phyloP scores from a whole-genome alignment of 2,329 filamentous ascomycete genomes.

The Neopestalotiopsis sp. region DNA sequence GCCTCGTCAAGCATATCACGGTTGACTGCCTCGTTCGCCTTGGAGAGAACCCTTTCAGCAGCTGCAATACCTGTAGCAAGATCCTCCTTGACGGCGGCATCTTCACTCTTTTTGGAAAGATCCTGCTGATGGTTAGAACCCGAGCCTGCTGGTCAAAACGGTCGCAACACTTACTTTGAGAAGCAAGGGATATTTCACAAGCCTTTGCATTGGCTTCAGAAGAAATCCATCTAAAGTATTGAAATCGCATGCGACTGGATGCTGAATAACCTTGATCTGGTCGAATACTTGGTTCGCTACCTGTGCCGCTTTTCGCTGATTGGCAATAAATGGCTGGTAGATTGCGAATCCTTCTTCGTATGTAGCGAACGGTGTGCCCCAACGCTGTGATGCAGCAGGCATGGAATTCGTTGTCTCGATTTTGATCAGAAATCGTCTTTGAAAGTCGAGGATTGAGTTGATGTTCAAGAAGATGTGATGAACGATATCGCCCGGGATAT shows the following conservation, averaged over 20 bases:
- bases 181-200: constrained; percentile 92
- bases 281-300: constrained; percentile 86
- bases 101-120: constrained; percentile 78
- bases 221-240: constrained; percentile 91
- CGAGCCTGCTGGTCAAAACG: background rate
- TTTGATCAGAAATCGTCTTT: constrained; percentile 91
- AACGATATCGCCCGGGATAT: constrained; percentile 86
- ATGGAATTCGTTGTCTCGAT: constrained; percentile 94
- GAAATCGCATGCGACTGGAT: constrained; percentile 82
- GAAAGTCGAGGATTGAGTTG: constrained; percentile 92
- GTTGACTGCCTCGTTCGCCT: constrained; percentile 90
- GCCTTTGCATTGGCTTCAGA: constrained; percentile 92
- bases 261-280: constrained; percentile 78
- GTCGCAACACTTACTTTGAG: constrained; percentile 66
- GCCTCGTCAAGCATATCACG: constrained; percentile 85
- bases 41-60: constrained; percentile 79
- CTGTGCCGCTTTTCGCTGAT: constrained; percentile 88
- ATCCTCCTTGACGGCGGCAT: constrained; percentile 73
- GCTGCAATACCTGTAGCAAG: constrained; percentile 79
- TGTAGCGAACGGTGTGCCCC: constrained; percentile 88
- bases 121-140: constrained; percentile 62
- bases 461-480: constrained; percentile 97
- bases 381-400: constrained; percentile 78
- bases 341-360: constrained; percentile 89
- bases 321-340: constrained; percentile 96